These are phyloP conservation scores for Hirsutella minnesotensis DNA, from an alignment of 2,329 filamentous ascomycete genomes.

Conservation along the genomic window DNA sequence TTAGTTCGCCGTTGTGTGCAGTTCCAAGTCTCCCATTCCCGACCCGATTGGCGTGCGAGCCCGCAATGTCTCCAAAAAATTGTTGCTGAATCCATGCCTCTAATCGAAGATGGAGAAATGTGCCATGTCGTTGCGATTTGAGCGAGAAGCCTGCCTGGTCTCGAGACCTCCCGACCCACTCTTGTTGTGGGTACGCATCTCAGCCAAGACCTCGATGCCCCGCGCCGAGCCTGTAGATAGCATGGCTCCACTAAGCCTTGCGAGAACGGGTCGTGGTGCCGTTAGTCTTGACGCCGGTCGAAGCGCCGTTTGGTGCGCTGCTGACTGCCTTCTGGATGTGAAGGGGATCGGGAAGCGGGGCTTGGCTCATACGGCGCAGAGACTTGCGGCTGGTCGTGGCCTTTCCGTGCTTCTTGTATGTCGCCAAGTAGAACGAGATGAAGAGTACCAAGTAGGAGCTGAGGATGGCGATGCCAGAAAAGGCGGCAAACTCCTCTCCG, in stretches of 20 bases:
- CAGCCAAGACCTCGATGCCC: background rate
- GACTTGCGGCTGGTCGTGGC: conserved; percentile 69
- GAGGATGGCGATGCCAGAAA: conserved; percentile 82
- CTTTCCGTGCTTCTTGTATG: conserved; percentile 83
- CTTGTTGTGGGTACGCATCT: background rate
- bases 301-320: conserved; percentile 33
- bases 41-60: background rate
- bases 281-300: conserved; percentile 26
- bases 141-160: background rate
- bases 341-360: conserved; percentile 70
- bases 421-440: conserved; percentile 97
- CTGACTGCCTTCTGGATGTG: conserved; percentile 48
- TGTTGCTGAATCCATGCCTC: background rate
- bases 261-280: conserved; percentile 54
- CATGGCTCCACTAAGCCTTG: conserved; percentile 38
- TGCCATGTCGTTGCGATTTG: background rate
- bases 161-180: background rate
- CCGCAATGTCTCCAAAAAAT: background rate
- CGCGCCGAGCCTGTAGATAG: background rate
- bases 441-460: conserved; percentile 95
- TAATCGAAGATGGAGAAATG: background rate
- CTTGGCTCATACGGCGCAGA: conserved; percentile 53
- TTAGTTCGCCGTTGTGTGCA: background rate
- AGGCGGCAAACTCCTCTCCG: conserved; percentile 92
- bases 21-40: background rate